A percentile compares a stretch with the other conserved stretches of the same genome.
These are phyloP conservation scores for Coemansia umbellata DNA, from an alignment of 192 early-diverging fungal genomes.

Conservation along the genomic window DNA sequence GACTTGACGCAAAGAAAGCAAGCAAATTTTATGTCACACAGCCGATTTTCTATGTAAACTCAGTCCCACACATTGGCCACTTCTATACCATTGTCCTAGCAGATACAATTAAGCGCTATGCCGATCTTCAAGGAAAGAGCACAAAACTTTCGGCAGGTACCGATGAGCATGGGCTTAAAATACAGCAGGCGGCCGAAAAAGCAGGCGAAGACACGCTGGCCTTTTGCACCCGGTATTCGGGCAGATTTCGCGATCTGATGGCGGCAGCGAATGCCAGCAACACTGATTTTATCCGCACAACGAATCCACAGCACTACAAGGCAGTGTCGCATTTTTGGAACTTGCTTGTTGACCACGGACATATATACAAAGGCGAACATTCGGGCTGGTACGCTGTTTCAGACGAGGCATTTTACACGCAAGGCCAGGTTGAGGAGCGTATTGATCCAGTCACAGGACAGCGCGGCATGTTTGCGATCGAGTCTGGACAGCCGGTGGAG, in stretches of 20 bases:
- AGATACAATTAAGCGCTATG: constrained; percentile 75
- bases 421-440: constrained; percentile 66
- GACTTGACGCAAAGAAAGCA: background rate
- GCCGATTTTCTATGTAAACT: constrained; percentile 74
- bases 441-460: constrained; percentile 21
- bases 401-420: constrained; percentile 89
- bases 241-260: constrained; percentile 57
- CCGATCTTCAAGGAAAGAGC: constrained; percentile 61
- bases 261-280: constrained; percentile 67
- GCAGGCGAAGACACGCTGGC: constrained; percentile 56
- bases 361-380: constrained; percentile 88
- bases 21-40: constrained; percentile 65
- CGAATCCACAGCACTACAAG: constrained; percentile 64
- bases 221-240: constrained; percentile 77
- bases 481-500: constrained; percentile 80
- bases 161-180: constrained; percentile 97
- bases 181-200: constrained; percentile 81
- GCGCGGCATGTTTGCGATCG: constrained; percentile 54
- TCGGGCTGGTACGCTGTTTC: constrained; percentile 95
- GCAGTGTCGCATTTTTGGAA: constrained; percentile 78
- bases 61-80: constrained; percentile 92
- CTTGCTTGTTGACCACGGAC: constrained; percentile 59
- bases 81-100: constrained; percentile 84
- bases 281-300: constrained; percentile 86
- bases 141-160: constrained; percentile 66